phyloP scores from a whole-genome alignment of 2,329 filamentous ascomycete genomes.

The Colletotrichum echinochloae region DNA sequence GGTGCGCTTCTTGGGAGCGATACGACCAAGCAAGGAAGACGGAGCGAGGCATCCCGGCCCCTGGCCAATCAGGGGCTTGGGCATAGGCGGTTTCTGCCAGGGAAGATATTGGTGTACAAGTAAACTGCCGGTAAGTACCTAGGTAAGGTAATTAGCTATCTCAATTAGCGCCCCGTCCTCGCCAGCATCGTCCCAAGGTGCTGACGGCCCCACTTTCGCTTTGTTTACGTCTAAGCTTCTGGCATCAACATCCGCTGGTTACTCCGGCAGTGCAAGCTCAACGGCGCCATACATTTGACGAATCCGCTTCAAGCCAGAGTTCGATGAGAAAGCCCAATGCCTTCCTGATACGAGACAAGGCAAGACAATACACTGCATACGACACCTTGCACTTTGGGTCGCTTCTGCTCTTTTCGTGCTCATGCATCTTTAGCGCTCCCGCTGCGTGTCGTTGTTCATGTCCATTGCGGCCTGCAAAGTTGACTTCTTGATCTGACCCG shows the following conservation, averaged over 20 bases:
- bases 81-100: constrained; percentile 3
- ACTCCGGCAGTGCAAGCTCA: constrained; percentile 41
- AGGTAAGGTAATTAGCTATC: background rate
- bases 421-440: constrained; percentile 12
- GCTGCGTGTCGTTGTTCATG: background rate
- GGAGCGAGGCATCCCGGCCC: background rate
- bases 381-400: background rate
- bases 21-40: constrained; percentile 15
- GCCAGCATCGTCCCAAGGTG: constrained; percentile 9
- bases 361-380: constrained; percentile 1
- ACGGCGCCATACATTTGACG: constrained; percentile 25
- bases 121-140: too few species aligned
- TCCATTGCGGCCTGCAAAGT: constrained; percentile 26
- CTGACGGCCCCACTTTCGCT: constrained; percentile 28
- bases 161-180: constrained; percentile 8
- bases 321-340: constrained; percentile 4
- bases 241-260: constrained; percentile 38
- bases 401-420: constrained; percentile 1
- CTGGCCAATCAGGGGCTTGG: constrained; percentile 7
- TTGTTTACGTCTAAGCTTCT: constrained; percentile 41
- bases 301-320: constrained; percentile 17
- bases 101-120: background rate
- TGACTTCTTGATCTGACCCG: constrained; percentile 1
- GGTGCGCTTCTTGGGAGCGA: background rate
- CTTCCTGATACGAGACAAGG: constrained; percentile 1